These are phyloP conservation scores for Nemania abortiva DNA, from an alignment of 2,329 filamentous ascomycete genomes.

Conservation along the genomic window DNA sequence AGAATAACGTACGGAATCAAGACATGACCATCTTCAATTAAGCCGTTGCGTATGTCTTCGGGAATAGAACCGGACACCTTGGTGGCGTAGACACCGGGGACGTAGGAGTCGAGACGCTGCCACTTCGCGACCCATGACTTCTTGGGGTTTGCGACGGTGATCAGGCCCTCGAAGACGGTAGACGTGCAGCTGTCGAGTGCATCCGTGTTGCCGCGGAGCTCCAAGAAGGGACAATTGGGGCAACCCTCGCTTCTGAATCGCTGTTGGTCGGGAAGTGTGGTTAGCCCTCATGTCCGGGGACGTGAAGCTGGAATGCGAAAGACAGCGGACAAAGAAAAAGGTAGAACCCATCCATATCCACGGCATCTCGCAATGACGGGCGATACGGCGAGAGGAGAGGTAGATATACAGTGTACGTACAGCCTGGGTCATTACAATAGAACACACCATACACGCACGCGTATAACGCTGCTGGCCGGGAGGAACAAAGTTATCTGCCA, in stretches of 20 bases:
- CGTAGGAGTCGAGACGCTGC: constrained; percentile 90
- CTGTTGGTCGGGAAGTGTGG: constrained; percentile 56
- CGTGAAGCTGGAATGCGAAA: background rate
- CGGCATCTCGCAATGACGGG: constrained; percentile 7
- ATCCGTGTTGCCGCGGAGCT: constrained; percentile 82
- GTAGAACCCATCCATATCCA: background rate
- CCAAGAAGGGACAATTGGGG: constrained; percentile 95
- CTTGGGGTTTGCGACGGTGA: constrained; percentile 84
- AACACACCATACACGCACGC: constrained; percentile 99
- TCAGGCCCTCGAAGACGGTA: constrained; percentile 93
- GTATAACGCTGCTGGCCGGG: constrained; percentile 84
- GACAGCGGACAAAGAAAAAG: constrained; percentile 2
- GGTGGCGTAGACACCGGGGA: constrained; percentile 90
- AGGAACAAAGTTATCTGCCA: constrained; percentile 74
- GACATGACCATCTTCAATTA: constrained; percentile 73
- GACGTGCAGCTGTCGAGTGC: constrained; percentile 93
- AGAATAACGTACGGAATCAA: constrained; percentile 72
- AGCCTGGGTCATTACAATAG: constrained; percentile 85
- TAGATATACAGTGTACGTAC: constrained; percentile 62
- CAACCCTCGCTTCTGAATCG: constrained; percentile 90
- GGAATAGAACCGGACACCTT: constrained; percentile 89
- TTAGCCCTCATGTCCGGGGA: constrained; percentile 12
- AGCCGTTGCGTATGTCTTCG: constrained; percentile 70
- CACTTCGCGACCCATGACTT: constrained; percentile 96
- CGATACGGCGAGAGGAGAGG: constrained; percentile 13